These are phyloP conservation scores for Metarhizium brunneum DNA, from an alignment of 2,329 filamentous ascomycete species.

Conservation along the genomic window DNA sequence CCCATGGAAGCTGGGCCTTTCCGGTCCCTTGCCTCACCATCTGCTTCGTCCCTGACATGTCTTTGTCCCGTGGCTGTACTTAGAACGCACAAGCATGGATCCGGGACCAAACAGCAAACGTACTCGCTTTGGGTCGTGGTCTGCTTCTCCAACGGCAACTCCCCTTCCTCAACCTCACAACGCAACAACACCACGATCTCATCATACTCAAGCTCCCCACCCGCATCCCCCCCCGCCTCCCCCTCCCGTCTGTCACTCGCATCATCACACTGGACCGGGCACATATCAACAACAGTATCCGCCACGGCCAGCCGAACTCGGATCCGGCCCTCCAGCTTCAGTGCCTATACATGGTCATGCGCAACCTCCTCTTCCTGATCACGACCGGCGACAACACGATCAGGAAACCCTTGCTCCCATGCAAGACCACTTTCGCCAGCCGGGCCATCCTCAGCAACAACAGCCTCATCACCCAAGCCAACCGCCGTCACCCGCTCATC, in stretches of 20 bases:
- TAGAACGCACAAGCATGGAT: constrained; percentile 46
- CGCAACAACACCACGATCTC: constrained; percentile 17
- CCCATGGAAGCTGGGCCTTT: constrained; percentile 22
- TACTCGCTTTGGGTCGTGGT: constrained; percentile 43
- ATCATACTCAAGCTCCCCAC: constrained; percentile 7
- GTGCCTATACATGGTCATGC: constrained; percentile 20
- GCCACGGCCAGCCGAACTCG: constrained; percentile 22
- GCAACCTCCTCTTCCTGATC: constrained; percentile 29
- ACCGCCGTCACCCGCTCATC: constrained; percentile 35
- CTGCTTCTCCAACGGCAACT: constrained; percentile 37
- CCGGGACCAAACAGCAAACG: constrained; percentile 49
- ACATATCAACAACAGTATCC: constrained; percentile 32
- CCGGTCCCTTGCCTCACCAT: constrained; percentile 27
- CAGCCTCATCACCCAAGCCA: constrained; percentile 13
- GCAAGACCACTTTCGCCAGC: constrained; percentile 39
- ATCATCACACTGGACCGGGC: constrained; percentile 22
- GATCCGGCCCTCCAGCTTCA: constrained; percentile 17
- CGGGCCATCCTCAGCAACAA: constrained; percentile 13
- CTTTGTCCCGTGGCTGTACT: constrained; percentile 22
- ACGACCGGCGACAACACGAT: constrained; percentile 48
- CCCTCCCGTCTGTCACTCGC: constrained; percentile 13
- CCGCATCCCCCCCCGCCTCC: background rate
- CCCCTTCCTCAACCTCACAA: constrained; percentile 37
- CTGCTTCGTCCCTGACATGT: constrained; percentile 26
- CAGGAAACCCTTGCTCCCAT: constrained; percentile 44